Evolutionary conservation across 2,329 filamentous ascomycete genomes (phyloP), one percentile per base, ranked within the genome.

Genomic region (Dactylellina cionopaga): DNA sequence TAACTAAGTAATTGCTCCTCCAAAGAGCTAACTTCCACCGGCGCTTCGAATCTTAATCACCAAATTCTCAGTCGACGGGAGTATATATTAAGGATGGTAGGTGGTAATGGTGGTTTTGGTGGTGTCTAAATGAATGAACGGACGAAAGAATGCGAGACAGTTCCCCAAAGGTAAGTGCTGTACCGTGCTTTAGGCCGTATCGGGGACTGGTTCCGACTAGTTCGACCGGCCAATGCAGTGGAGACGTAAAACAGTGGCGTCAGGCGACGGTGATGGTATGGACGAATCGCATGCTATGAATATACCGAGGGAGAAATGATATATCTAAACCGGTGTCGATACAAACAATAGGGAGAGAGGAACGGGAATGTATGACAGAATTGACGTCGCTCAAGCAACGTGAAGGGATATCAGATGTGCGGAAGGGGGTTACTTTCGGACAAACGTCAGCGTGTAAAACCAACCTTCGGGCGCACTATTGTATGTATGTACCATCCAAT

Each of bases 371-470:
- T 52, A 44, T 33, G 58, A 52, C 47, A 39, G 47, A 55, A 52
- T 9, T 29, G 1, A 52, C 60, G 60, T 65, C 60, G 55, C 60
- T 46, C 43, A 41, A 52, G 37, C 31, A 62, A 27, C n/a, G 29
- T 15, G 37, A 46, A 24, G 54, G 47, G 41, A 41, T n/a, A n/a
- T n/a, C n/a, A n/a, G n/a, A n/a, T n/a, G n/a, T n/a, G n/a, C n/a
- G n/a, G 29, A 41, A 46, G 41, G 41, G 47, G 52, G 35, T n/a
- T n/a, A n/a, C n/a, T n/a, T n/a, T n/a, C n/a, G 41, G 35, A 59
- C 43, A 47, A 68, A 66, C 62, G 62, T 66, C 62, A 58, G 62
- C 62, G 62, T 66, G 52, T 59, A 44, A 44, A 44, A 68, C 52
- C 37, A 68, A 47, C 39, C 25, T 13, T 43, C 31, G 33, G 46